Percentiles rank a stretch among this genome's conserved stretches.
Conservation (phyloP, 345 rosid genomes). For the Cardamine chenopodiifolia region DNA sequence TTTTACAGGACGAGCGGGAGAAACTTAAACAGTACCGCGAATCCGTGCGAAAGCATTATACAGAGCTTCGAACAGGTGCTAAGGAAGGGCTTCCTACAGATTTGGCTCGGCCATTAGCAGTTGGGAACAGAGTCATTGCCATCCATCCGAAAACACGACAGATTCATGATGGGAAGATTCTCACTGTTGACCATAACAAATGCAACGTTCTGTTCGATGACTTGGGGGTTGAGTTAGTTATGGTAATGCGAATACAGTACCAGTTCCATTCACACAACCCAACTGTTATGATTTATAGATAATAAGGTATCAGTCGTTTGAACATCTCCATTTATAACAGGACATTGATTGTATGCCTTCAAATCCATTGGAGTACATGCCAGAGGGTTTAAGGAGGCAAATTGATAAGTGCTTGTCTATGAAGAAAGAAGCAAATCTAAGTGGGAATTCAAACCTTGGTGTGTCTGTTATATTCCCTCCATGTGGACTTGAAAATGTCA, state of each 20-base stretch:
- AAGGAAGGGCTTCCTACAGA: slow-evolving; percentile 95
- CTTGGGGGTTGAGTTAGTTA: slow-evolving; percentile 86
- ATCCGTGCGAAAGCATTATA: slow-evolving; percentile 81
- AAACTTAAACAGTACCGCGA: slow-evolving; percentile 90
- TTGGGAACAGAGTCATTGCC: slow-evolving; percentile 85
- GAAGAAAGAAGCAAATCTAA: slow-evolving; percentile 56
- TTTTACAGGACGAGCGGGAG: slow-evolving; percentile 78
- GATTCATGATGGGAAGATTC: slow-evolving; percentile 87
- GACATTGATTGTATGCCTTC: slow-evolving; percentile 98
- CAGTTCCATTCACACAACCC: slow-evolving; percentile 12
- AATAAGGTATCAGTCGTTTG: slow-evolving; percentile 21
- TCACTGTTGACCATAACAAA: slow-evolving; percentile 80
- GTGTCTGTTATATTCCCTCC: slow-evolving; percentile 53
- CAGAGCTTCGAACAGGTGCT: slow-evolving; percentile 73
- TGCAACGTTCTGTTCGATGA: slow-evolving; percentile 85
- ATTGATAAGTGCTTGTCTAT: slow-evolving; percentile 47
- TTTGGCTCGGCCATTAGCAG: slow-evolving; percentile 83
- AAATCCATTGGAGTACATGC: slow-evolving; percentile 84
- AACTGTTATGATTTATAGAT: slow-evolving; percentile 20
- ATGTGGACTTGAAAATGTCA: slow-evolving; percentile 51
- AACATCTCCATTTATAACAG: slow-evolving; percentile 46
- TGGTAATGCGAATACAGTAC: slow-evolving; percentile 51
- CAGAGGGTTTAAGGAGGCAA: slow-evolving; percentile 77
- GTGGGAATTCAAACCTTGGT: slow-evolving; percentile 52
- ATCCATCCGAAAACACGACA: slow-evolving; percentile 89